Conservation (phyloP, 768 basidiomycete species). For the Filobasidium wieringae region DNA sequence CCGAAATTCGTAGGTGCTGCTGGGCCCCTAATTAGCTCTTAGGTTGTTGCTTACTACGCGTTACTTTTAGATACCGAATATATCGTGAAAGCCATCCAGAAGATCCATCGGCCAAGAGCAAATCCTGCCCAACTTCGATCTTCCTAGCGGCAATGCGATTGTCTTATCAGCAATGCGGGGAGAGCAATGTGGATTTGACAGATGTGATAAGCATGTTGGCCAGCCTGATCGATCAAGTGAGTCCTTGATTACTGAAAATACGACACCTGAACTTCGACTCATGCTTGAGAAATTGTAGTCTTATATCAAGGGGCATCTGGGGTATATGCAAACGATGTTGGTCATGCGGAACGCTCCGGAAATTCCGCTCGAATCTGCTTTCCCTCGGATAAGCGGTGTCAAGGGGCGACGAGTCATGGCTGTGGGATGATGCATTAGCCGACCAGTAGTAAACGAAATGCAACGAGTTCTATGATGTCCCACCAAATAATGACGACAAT, state of each 20-base stretch:
- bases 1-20: constrained; percentile 11
- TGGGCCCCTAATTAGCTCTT: too few species aligned
- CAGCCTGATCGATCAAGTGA: constrained; percentile 15
- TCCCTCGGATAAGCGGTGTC: constrained; percentile 6
- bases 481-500: too few species aligned
- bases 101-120: neutral
- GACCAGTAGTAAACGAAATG: too few species aligned
- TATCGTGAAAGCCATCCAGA: constrained; percentile 4
- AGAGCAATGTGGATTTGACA: constrained; percentile 4
- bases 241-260: neutral
- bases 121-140: constrained; percentile 4
- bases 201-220: constrained; percentile 15
- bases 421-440: neutral
- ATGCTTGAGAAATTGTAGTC: neutral
- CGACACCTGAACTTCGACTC: neutral
- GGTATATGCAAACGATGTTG: constrained; percentile 9
- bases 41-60: neutral
- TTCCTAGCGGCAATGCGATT: constrained; percentile 6
- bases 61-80: constrained; percentile 1
- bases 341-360: constrained; percentile 1
- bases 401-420: neutral
- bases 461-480: too few species aligned
- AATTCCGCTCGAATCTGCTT: constrained; percentile 7
- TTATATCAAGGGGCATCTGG: constrained; percentile 12
- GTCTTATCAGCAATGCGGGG: constrained; percentile 1